phyloP scores from a whole-genome alignment of 116 monocot species.

The Thalassia testudinum region DNA sequence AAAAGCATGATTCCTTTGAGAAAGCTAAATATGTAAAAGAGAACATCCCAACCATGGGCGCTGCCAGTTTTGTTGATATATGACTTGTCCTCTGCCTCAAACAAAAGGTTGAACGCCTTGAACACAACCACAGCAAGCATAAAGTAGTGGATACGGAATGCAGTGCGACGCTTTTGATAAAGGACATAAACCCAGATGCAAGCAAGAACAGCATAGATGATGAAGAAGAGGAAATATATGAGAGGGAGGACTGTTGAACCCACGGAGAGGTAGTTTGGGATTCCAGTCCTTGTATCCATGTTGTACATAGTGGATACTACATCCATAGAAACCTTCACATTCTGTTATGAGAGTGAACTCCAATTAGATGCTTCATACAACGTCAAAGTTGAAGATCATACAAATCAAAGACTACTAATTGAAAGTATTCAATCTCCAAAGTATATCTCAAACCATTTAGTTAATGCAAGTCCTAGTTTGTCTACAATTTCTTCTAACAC shows the following conservation, averaged over 20 bases:
- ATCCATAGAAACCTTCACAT: conserved; percentile 19
- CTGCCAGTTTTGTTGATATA: conserved; percentile 15
- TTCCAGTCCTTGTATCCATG: conserved; percentile 10
- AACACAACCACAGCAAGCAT: conserved; percentile 43
- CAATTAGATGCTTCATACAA: too few relatives aligned
- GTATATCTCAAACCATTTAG: too few relatives aligned
- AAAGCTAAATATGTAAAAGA: conserved; percentile 44
- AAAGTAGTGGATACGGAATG: conserved; percentile 30
- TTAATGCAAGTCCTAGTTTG: too few relatives aligned
- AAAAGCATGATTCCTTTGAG: conserved; percentile 41
- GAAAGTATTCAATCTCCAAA: too few relatives aligned
- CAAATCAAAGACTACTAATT: too few relatives aligned
- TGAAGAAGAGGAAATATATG: conserved; percentile 28
- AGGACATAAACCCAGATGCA: conserved; percentile 17
- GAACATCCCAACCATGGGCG: conserved; percentile 44
- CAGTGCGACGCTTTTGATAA: conserved; percentile 12
- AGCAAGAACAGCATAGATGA: conserved; percentile 20
- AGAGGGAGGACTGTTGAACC: not conserved
- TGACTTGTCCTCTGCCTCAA: conserved; percentile 16
- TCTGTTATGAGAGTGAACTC: too few relatives aligned
- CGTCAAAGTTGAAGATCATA: too few relatives aligned
- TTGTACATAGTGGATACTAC: conserved; percentile 48
- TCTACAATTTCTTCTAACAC: too few relatives aligned
- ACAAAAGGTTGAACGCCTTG: conserved; percentile 43
- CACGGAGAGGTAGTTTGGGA: conserved; percentile 30